These are phyloP conservation scores for Gracilaria caudata DNA, from an alignment of 23 red algal genomes.

Conservation along the genomic window DNA sequence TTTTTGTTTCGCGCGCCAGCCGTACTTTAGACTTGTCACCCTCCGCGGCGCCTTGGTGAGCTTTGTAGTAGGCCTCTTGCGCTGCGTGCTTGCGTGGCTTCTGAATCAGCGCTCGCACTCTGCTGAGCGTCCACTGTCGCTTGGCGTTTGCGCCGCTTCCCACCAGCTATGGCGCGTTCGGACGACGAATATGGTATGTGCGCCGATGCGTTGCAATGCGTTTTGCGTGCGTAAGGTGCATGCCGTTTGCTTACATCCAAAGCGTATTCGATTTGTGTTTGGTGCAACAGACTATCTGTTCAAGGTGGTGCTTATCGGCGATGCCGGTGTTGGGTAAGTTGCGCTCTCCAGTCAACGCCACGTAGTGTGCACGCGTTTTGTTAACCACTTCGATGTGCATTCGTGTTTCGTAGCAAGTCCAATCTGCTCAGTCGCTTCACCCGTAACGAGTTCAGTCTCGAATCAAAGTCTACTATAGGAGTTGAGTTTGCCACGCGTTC, in stretches of 20 bases:
- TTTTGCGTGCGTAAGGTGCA: background rate
- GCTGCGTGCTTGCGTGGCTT: background rate
- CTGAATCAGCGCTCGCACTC: background rate
- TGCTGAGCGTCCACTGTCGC: background rate
- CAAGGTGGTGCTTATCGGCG: slow-evolving; percentile 94
- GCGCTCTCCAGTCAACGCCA: background rate
- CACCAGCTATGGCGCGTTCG: slow-evolving; percentile 58
- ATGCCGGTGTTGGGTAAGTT: slow-evolving; percentile 71
- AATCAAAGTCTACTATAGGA: slow-evolving; percentile 96
- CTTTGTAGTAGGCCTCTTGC: too few relatives aligned
- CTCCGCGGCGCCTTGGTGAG: too few relatives aligned
- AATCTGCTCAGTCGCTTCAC: slow-evolving; percentile 97
- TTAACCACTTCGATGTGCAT: background rate
- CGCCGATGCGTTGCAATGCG: background rate
- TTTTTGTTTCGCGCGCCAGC: too few relatives aligned
- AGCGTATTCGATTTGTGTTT: background rate
- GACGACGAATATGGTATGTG: slow-evolving; percentile 92
- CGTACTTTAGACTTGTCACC: too few relatives aligned
- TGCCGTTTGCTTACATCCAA: background rate
- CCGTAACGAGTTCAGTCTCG: slow-evolving; percentile 96
- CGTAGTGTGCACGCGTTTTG: background rate
- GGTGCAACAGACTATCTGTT: slow-evolving; percentile 71
- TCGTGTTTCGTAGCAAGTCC: slow-evolving; percentile 72
- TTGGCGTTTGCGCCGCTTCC: background rate
- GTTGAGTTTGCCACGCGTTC: slow-evolving; percentile 97